Percentiles rank a stretch among this genome's conserved stretches.
Evolutionary conservation across 2,329 filamentous ascomycete genomes (phyloP).

Genomic region (Xylariomycetidae sp.): DNA sequence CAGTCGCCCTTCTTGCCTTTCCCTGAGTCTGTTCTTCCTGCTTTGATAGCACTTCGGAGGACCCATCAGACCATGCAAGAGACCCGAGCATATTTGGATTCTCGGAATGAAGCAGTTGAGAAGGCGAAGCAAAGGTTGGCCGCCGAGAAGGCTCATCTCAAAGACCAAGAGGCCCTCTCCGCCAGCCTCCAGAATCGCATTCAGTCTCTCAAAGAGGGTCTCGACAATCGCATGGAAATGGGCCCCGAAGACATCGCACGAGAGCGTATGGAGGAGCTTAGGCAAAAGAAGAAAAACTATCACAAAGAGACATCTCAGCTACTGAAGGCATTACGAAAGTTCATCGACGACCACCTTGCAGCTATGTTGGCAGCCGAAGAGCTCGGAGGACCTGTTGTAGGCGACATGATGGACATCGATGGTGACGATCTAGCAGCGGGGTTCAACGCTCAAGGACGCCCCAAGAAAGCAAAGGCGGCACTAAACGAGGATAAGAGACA

Average conservation of each 20-base stretch:
- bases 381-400: conserved; percentile 76
- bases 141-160: conserved; percentile 43
- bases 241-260: conserved; percentile 56
- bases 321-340: conserved; percentile 60
- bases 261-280: conserved; percentile 58
- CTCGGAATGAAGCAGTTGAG: conserved; percentile 38
- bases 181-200: conserved; percentile 52
- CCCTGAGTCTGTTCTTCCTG: conserved; percentile 63
- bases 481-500: conserved; percentile 46
- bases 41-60: conserved; percentile 65
- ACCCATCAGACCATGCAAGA: conserved; percentile 61
- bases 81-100: conserved; percentile 54
- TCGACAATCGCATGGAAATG: conserved; percentile 53
- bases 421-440: conserved; percentile 54
- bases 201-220: conserved; percentile 50
- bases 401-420: conserved; percentile 64
- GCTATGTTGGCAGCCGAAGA: conserved; percentile 78
- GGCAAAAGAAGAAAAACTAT: conserved; percentile 54
- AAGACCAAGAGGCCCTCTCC: conserved; percentile 53
- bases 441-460: conserved; percentile 56
- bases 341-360: conserved; percentile 67
- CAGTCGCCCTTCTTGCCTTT: conserved; percentile 62
- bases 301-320: conserved; percentile 57
- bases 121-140: conserved; percentile 44
- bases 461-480: conserved; percentile 39